Conservation (phyloP, 1,139 yeast genomes). For the Suhomyces choctaworum region DNA sequence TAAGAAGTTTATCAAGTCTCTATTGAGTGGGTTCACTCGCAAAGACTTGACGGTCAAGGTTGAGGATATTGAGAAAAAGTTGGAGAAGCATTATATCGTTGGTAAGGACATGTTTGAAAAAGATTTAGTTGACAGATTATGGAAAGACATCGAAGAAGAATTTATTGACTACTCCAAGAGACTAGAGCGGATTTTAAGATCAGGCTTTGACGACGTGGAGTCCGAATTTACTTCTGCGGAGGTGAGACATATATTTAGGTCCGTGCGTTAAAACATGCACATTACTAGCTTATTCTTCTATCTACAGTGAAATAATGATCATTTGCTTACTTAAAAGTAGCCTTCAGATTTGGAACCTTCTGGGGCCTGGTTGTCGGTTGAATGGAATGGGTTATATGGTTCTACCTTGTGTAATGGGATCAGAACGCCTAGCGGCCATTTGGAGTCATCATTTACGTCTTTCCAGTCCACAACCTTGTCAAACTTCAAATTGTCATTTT, state of each 20-base stretch:
- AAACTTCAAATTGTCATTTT: constrained; percentile 43
- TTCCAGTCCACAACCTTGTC: constrained; percentile 40
- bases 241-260: constrained; percentile 28
- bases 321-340: too few species aligned
- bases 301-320: too few species aligned
- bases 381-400: constrained; percentile 12
- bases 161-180: constrained; percentile 39
- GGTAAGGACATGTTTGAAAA: constrained; percentile 48
- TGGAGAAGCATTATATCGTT: constrained; percentile 57
- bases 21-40: constrained; percentile 55
- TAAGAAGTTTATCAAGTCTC: constrained; percentile 56
- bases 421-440: constrained; percentile 48
- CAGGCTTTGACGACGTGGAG: constrained; percentile 45
- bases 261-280: constrained; percentile 9
- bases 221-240: constrained; percentile 37
- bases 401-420: constrained; percentile 30
- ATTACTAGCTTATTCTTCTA: too few species aligned
- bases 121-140: constrained; percentile 46
- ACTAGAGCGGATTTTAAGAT: constrained; percentile 37
- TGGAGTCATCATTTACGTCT: constrained; percentile 39
- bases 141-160: constrained; percentile 43
- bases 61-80: constrained; percentile 53
- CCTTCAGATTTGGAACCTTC: too few species aligned
- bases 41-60: constrained; percentile 61
- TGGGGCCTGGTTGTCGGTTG: too few species aligned